Base-by-base conservation (phyloP, 768 basidiomycete genomes). In the Dendrothele bispora region DNA sequence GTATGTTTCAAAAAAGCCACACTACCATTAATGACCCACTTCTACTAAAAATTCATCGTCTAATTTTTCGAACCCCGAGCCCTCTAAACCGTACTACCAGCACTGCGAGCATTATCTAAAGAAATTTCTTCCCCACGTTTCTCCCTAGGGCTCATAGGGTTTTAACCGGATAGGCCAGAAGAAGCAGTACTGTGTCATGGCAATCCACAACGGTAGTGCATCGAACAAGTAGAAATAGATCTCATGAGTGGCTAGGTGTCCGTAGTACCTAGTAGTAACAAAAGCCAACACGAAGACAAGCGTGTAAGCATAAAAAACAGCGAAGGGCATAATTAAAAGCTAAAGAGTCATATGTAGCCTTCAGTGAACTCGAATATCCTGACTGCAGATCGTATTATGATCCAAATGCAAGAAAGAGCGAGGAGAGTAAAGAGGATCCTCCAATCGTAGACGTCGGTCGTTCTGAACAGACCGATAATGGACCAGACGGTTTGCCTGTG, bases 381-480 rank as follows among this genome's bases (percentile, higher is more conserved):
- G 64, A 77, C 83, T 7, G 70, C 50, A 21, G 74, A 81, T 21
- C 82, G 81, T 40, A 81, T 76, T 6, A 79, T 56, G 48, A 82
- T 73, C 8, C 77, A 73, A 37, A 73, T 43, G 43, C 72, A 77
- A 48, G 74, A 77, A 17, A 74, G 8, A 21, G 59, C 47, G 32
- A 78, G 47, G 4, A 70, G 69, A 17, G 25, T 51, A 20, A 66
- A 68, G 6, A 83, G 59, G 6, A 68, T 51, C 10, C 72, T 69
- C 79, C 79, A 81, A 55, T 80, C 74, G 7, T 46, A 47, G 71
- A 39, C 38, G 43, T 39, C 52, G 39, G 22, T 37, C 5, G 38
- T 47, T n/a, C 25, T 39, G 12, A n/a, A 57, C 8, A 28, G 47
- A 48, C 64, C 62, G 5, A 44, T 42, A 22, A 53, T 51, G 65